A percentile compares a stretch with the other conserved stretches of the same genome.
Evolutionary conservation across 2,329 filamentous ascomycete genomes (phyloP).

Genomic region (Zymoseptoria pseudotritici): DNA sequence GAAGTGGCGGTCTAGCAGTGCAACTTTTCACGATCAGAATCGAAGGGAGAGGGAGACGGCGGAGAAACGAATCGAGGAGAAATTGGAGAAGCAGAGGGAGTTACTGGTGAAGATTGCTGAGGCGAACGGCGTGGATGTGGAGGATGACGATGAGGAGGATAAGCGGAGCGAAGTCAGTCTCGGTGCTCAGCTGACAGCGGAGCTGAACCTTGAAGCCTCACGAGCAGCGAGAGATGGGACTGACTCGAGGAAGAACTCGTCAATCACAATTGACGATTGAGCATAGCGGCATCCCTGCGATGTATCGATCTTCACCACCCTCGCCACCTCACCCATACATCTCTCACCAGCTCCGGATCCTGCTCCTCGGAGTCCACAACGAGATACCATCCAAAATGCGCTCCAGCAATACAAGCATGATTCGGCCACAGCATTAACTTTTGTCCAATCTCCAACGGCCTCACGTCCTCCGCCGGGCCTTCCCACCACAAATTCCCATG

Average conservation of each 20-base stretch:
- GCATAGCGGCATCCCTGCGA: not conserved
- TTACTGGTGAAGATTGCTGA: constrained; percentile 20
- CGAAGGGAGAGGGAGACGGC: constrained; percentile 30
- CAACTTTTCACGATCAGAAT: constrained; percentile 33
- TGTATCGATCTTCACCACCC: constrained; percentile 51
- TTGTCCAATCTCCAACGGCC: constrained; percentile 53
- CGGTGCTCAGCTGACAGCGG: constrained; percentile 21
- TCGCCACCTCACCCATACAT: constrained; percentile 66
- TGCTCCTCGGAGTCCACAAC: constrained; percentile 58
- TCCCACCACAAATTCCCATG: constrained; percentile 65
- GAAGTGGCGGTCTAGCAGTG: constrained; percentile 35
- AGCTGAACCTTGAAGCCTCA: constrained; percentile 21
- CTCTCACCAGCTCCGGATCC: constrained; percentile 55
- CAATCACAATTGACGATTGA: constrained; percentile 17
- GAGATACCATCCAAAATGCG: constrained; percentile 64
- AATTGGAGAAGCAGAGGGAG: constrained; percentile 27
- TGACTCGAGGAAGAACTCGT: constrained; percentile 1
- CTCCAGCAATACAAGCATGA: constrained; percentile 70
- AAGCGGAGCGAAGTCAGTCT: constrained; percentile 19
- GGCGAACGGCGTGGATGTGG: constrained; percentile 19
- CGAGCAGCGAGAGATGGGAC: constrained; percentile 5
- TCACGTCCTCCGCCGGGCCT: constrained; percentile 35
- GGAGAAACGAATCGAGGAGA: constrained; percentile 28
- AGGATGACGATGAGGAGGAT: constrained; percentile 10
- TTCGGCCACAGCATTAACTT: constrained; percentile 69